Evolutionary conservation across 495 filamentous ascomycete species (phyloP).

Genomic region (Annulohypoxylon nitens): DNA sequence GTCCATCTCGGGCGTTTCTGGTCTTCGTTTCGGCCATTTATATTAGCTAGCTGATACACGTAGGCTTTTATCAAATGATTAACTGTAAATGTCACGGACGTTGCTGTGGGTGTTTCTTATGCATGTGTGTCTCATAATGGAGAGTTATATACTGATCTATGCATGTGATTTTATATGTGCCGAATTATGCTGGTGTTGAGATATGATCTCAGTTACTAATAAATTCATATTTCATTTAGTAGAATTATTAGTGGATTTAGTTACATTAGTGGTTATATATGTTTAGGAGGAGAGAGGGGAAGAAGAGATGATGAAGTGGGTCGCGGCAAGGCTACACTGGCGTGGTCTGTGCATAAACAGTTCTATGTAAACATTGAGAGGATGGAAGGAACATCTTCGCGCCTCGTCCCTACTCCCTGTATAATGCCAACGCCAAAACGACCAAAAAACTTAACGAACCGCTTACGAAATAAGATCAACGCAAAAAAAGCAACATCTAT

Average conservation of each 20-base stretch:
- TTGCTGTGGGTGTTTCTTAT: not conserved
- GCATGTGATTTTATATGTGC: not conserved
- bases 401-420: constrained; percentile 49
- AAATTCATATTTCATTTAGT: not conserved
- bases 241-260: not conserved
- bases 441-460: constrained; percentile 14
- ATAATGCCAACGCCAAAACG: constrained; percentile 18
- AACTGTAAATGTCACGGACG: not conserved
- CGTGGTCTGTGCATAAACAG: constrained; percentile 43
- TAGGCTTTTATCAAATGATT: constrained; percentile 28
- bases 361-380: constrained; percentile 53
- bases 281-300: too few relatives aligned
- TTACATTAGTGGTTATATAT: not conserved
- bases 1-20: constrained; percentile 34
- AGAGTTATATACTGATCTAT: not conserved
- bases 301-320: not conserved
- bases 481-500: constrained; percentile 39
- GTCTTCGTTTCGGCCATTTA: constrained; percentile 44
- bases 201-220: not conserved
- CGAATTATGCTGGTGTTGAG: not conserved
- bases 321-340: constrained; percentile 22
- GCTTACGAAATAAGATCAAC: constrained; percentile 24
- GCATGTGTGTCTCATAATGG: not conserved
- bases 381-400: constrained; percentile 47
- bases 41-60: constrained; percentile 50